Base-by-base conservation (phyloP, 2,329 filamentous ascomycete species). In the Diplodia sapinea region DNA sequence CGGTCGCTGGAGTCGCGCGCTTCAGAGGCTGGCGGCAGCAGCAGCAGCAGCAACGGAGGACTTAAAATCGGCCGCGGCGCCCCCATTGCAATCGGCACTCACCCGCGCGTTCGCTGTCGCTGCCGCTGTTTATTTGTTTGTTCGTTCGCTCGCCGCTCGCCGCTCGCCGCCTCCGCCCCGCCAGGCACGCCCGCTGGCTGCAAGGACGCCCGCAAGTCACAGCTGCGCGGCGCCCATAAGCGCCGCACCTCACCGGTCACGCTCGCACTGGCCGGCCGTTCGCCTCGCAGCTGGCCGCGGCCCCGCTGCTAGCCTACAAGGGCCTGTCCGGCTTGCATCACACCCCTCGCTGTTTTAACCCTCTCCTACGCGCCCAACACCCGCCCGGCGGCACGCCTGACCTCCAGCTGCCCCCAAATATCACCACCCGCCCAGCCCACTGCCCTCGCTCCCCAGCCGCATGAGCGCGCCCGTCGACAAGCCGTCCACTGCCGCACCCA, bases 261-360 rank as follows among this genome's bases (percentile, higher is more conserved):
- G 54, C 50, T 56, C 51, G 54, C 63, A 62, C 61, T 67, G 57
- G 69, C 68, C 68, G n/a, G 51, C 63, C 55, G 50, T 56, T 56
- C 43, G 59, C 47, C 59, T 51, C 43, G 43, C 47, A 36, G 59
- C 55, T 38, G 36, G 55, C 38, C 55, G 36, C 36, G 13, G 57
- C 57, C 57, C 57, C 57, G 57, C 57, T 62, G 57, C 57, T 62
- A 49, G 57, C 57, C 23, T 59, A 43, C 57, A 43, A 49, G 40
- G 40, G 57, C 57, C 40, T 49, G 56, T 61, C 72, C 75, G 71
- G 75, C 74, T 74, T 69, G 72, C 72, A 74, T 71, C 70, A 70
- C 71, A 67, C 65, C 69, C 59, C 68, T 63, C 47, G 62, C 65
- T 66, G 70, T 66, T 69, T 65, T 62, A 70, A 68, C 65, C 43